Evolutionary conservation across 257 asterid species (phyloP).

Genomic region (Nicotiana undulata): DNA sequence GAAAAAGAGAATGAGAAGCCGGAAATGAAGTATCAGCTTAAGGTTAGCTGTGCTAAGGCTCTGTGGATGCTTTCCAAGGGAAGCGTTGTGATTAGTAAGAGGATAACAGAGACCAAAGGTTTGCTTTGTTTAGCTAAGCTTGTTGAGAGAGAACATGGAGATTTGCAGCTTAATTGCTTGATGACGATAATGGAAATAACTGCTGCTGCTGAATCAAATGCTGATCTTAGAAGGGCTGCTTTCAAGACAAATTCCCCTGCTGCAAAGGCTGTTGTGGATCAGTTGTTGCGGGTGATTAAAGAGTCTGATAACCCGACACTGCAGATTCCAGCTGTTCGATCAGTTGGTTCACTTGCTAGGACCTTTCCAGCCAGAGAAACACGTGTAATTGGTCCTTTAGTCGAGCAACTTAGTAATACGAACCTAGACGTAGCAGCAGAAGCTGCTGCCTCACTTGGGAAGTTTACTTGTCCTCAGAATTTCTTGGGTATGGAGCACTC

Average conservation of each 20-base stretch:
- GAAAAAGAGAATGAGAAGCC: constrained; percentile 64
- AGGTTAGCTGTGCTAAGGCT: constrained; percentile 63
- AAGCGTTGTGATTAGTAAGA: constrained; percentile 50
- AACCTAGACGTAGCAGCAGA: constrained; percentile 48
- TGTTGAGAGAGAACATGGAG: constrained; percentile 59
- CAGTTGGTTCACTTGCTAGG: constrained; percentile 63
- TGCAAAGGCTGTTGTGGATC: constrained; percentile 77
- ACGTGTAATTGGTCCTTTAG: constrained; percentile 49
- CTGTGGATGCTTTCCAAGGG: constrained; percentile 75
- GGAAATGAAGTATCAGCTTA: constrained; percentile 47
- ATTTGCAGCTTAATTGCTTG: constrained; percentile 51
- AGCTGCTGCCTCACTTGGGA: constrained; percentile 59
- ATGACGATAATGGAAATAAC: constrained; percentile 76
- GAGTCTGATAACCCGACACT: constrained; percentile 30
- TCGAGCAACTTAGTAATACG: constrained; percentile 47
- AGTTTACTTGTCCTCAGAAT: constrained; percentile 52
- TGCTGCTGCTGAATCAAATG: constrained; percentile 57
- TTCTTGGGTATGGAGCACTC: constrained; percentile 54
- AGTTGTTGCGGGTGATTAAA: constrained; percentile 48
- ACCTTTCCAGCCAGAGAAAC: constrained; percentile 77
- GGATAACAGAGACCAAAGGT: constrained; percentile 72
- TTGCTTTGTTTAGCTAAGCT: constrained; percentile 77
- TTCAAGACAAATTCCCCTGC: constrained; percentile 74
- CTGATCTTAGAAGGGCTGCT: constrained; percentile 62
- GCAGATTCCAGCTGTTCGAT: constrained; percentile 43